Evolutionary conservation across 192 early-diverging fungal genomes (phyloP).

Genomic region (Mortierella antarctica): DNA sequence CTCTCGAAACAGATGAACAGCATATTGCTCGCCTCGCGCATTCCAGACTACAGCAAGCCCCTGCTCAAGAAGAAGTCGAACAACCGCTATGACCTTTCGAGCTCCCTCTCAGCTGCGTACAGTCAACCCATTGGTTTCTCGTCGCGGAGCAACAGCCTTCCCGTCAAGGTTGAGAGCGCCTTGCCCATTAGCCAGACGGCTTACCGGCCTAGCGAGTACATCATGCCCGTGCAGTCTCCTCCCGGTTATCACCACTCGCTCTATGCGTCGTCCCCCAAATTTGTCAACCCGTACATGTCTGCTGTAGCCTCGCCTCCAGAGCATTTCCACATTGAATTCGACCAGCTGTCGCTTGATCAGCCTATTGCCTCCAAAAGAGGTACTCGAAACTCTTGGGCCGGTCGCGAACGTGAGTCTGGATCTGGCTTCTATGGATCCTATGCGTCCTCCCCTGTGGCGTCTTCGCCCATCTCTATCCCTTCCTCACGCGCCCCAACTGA

Average conservation of each 20-base stretch:
- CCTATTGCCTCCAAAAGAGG: not conserved
- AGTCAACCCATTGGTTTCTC: conserved; percentile 12
- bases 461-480: conserved; percentile 53
- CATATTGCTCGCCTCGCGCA: conserved; percentile 13
- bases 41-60: conserved; percentile 21
- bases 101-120: conserved; percentile 29
- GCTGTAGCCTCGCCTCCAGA: conserved; percentile 35
- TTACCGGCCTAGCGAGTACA: conserved; percentile 52
- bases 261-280: conserved; percentile 50
- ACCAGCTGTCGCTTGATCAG: conserved; percentile 20
- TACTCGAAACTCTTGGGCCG: conserved; percentile 15
- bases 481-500: not conserved
- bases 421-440: conserved; percentile 7
- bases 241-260: conserved; percentile 42
- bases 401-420: conserved; percentile 8
- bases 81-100: conserved; percentile 29
- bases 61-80: conserved; percentile 21
- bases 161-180: not conserved
- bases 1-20: conserved; percentile 37
- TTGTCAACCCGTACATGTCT: conserved; percentile 22
- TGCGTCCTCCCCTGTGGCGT: conserved; percentile 1
- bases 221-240: conserved; percentile 36
- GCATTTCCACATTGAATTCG: conserved; percentile 39
- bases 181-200: conserved; percentile 17
- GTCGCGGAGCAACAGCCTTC: not conserved